Conservation (phyloP, 352 stramenopile genomes). For the Globisporangium mamillatum region DNA sequence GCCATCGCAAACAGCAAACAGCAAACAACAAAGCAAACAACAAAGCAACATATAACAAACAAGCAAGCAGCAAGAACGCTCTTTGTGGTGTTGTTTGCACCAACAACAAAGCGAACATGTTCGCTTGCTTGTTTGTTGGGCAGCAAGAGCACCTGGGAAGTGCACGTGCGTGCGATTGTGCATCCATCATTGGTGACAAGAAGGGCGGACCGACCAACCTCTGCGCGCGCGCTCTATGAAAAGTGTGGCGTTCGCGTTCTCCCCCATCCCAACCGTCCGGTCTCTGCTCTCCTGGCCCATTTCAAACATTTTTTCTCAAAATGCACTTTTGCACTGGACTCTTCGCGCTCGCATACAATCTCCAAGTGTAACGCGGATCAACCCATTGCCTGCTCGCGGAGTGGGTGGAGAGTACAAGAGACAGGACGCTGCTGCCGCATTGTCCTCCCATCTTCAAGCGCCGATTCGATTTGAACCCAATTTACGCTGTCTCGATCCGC, state of each 20-base stretch:
- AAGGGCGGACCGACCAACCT: slow-evolving; percentile 11
- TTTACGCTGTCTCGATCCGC: slow-evolving; percentile 2
- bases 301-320: slow-evolving; percentile 11
- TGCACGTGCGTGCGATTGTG: slow-evolving; percentile 11
- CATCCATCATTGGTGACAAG: slow-evolving; percentile 12
- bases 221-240: neutral
- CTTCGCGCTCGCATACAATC: slow-evolving; percentile 2
- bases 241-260: neutral
- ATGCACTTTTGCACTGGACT: slow-evolving; percentile 11
- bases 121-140: neutral
- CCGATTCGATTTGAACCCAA: slow-evolving; percentile 5
- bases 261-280: neutral
- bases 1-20: neutral
- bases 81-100: neutral
- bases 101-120: neutral
- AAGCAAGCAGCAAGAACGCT: neutral
- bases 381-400: slow-evolving; percentile 7
- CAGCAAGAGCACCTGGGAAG: slow-evolving; percentile 7
- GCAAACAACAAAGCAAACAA: neutral
- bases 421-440: neutral
- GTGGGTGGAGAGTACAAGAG: neutral
- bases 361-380: slow-evolving; percentile 1
- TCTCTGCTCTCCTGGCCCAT: neutral
- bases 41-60: neutral
- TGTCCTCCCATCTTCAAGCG: slow-evolving; percentile 16